These are phyloP conservation scores for Angophora floribunda DNA, from an alignment of 345 rosid species.

Conservation along the genomic window DNA sequence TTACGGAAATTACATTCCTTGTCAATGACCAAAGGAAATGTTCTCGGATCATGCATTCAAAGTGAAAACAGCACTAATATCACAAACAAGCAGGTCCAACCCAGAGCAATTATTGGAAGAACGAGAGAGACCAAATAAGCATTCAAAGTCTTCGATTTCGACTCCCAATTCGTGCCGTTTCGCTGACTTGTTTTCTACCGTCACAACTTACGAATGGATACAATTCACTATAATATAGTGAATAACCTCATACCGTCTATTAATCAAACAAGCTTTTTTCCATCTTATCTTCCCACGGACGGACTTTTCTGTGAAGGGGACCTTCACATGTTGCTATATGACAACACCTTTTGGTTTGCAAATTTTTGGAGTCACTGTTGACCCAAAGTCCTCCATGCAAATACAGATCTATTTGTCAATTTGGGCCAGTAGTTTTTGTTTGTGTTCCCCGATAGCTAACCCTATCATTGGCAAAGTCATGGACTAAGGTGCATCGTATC, in stretches of 20 bases:
- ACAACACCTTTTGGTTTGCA: too few relatives aligned
- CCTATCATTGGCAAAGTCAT: accelerated
- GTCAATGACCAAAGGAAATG: too few relatives aligned
- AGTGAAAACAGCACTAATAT: accelerated
- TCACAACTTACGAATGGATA: not conserved
- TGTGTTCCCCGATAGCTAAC: not conserved
- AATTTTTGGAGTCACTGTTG: not conserved
- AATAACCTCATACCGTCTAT: accelerated
- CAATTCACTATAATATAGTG: too few relatives aligned
- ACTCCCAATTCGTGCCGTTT: too few relatives aligned
- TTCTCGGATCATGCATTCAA: too few relatives aligned
- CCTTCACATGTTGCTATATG: too few relatives aligned
- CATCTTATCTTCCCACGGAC: not conserved
- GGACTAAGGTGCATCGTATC: not conserved
- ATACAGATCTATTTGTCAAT: not conserved
- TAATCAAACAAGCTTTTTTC: too few relatives aligned
- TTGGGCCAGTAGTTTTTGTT: not conserved
- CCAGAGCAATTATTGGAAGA: accelerated
- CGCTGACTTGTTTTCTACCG: too few relatives aligned
- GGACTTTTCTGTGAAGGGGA: too few relatives aligned
- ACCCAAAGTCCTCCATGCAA: not conserved
- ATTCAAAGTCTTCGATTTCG: too few relatives aligned
- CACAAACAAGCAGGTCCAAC: accelerated
- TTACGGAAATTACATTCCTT: too few relatives aligned
- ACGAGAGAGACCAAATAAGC: accelerated